These are phyloP conservation scores for Penicillium sclerotigenum DNA, from an alignment of 2,329 filamentous ascomycete genomes.

Conservation along the genomic window DNA sequence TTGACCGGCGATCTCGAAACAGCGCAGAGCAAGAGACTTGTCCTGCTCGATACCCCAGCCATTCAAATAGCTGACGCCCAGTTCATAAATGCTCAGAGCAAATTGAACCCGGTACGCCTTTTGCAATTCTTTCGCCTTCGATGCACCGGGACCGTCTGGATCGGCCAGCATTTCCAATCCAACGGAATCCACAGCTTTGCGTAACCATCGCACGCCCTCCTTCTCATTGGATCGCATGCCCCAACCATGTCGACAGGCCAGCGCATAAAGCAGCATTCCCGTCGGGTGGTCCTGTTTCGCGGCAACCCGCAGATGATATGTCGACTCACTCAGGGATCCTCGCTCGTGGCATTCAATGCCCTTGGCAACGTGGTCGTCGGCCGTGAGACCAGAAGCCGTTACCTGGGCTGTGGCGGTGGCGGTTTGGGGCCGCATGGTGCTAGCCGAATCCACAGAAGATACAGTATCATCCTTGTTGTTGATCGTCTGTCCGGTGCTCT, in stretches of 20 bases:
- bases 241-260: conserved; percentile 95
- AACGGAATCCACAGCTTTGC: conserved; percentile 82
- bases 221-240: conserved; percentile 89
- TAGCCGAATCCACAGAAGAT: conserved; percentile 61
- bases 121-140: conserved; percentile 59
- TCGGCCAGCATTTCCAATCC: conserved; percentile 80
- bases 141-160: conserved; percentile 50
- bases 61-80: conserved; percentile 96
- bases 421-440: conserved; percentile 53
- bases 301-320: conserved; percentile 89
- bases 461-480: conserved; percentile 44
- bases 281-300: conserved; percentile 83
- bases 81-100: conserved; percentile 90
- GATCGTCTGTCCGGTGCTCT: conserved; percentile 14
- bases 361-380: conserved; percentile 85
- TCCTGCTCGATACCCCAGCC: conserved; percentile 97
- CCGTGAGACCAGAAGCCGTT: conserved; percentile 31
- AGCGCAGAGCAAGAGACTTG: conserved; percentile 78
- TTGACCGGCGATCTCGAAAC: conserved; percentile 91
- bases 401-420: conserved; percentile 28
- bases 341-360: conserved; percentile 87
- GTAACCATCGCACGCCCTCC: conserved; percentile 88
- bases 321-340: conserved; percentile 86
- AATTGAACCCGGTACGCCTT: conserved; percentile 90
- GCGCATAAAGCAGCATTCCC: conserved; percentile 91